Evolutionary conservation across 768 basidiomycete genomes (phyloP).

Genomic region (Macrolepiota albuminosa): DNA sequence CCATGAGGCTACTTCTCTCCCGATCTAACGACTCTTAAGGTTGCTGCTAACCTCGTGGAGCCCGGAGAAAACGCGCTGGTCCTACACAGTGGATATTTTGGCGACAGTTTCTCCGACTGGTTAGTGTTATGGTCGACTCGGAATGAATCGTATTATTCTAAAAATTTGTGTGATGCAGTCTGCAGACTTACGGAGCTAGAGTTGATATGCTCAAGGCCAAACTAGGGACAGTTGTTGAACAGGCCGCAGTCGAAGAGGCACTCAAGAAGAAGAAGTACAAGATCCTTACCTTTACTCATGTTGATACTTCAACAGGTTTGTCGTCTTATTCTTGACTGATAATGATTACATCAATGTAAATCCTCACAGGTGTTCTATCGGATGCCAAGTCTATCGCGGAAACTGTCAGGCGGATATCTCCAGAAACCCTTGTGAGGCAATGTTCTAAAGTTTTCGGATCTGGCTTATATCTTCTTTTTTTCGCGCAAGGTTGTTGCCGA

Average conservation of each 20-base stretch:
- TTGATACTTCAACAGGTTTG: constrained; percentile 82
- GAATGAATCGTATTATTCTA: background rate
- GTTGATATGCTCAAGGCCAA: constrained; percentile 82
- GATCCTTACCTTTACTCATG: constrained; percentile 89
- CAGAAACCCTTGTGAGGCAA: constrained; percentile 67
- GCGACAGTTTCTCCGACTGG: constrained; percentile 88
- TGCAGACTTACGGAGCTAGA: constrained; percentile 84
- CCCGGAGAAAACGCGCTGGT: constrained; percentile 76
- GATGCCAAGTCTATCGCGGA: constrained; percentile 73
- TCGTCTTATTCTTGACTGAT: background rate
- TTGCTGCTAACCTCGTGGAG: constrained; percentile 87
- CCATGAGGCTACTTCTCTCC: background rate
- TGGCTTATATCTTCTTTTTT: constrained; percentile 2
- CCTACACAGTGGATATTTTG: constrained; percentile 91
- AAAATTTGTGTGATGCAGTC: constrained; percentile 34
- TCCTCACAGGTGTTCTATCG: constrained; percentile 68
- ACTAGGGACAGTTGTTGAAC: constrained; percentile 70
- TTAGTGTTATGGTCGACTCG: constrained; percentile 26
- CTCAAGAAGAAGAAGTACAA: constrained; percentile 82
- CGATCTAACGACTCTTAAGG: constrained; percentile 35
- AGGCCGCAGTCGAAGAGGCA: constrained; percentile 57
- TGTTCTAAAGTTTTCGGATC: constrained; percentile 3
- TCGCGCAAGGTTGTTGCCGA: constrained; percentile 70
- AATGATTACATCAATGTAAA: background rate
- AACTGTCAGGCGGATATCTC: constrained; percentile 70